These are phyloP conservation scores for Salicornia ramosissima DNA, from an alignment of 148 eudicot species.

Conservation along the genomic window DNA sequence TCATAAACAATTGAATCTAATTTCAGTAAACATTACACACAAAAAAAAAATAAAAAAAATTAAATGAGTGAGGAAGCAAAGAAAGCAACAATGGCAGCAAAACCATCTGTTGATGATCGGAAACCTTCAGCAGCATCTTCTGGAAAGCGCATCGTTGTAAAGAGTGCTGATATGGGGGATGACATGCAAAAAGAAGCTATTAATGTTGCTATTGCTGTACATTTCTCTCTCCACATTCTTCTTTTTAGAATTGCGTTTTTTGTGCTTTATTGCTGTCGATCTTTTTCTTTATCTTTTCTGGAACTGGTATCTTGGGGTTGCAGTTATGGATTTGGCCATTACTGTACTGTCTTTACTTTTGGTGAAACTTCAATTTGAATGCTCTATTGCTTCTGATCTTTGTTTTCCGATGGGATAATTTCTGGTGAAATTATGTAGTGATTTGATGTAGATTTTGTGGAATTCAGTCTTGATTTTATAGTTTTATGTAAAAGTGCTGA, in stretches of 20 bases:
- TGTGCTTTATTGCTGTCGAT: conserved; percentile 8
- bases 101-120: conserved; percentile 44
- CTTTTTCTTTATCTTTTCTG: neutral
- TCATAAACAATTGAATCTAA: too few relatives aligned
- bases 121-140: conserved; percentile 35
- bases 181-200: conserved; percentile 84
- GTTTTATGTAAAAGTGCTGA: neutral
- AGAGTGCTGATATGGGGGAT: conserved; percentile 86
- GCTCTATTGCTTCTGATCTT: conserved; percentile 6
- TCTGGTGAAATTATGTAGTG: neutral
- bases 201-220: conserved; percentile 70
- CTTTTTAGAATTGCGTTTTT: neutral
- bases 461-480: conserved; percentile 11
- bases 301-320: too few relatives aligned
- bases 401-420: neutral
- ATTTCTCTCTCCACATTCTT: conserved; percentile 13
- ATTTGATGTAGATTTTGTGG: neutral
- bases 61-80: conserved; percentile 47
- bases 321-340: too few relatives aligned
- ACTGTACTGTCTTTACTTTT: too few relatives aligned
- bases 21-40: too few relatives aligned
- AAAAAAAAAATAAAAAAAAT: neutral
- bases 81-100: conserved; percentile 21
- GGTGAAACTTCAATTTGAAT: too few relatives aligned
- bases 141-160: conserved; percentile 54